These are phyloP conservation scores for Microcos paniculata DNA, from an alignment of 345 rosid species.

Conservation along the genomic window DNA sequence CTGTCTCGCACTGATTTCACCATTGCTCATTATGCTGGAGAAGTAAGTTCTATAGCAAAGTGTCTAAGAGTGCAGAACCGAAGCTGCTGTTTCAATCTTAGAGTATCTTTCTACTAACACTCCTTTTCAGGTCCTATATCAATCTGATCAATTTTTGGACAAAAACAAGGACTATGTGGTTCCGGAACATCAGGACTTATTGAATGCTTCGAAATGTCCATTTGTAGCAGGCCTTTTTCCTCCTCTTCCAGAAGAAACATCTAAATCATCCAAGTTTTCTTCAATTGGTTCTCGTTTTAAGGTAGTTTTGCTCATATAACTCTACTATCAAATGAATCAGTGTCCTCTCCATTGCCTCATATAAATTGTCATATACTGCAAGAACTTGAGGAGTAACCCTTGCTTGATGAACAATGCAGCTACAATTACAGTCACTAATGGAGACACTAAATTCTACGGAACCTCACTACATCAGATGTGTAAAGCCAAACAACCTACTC, in stretches of 20 bases:
- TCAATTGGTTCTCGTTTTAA: conserved; percentile 96
- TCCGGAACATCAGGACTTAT: conserved; percentile 90
- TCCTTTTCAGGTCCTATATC: conserved; percentile 76
- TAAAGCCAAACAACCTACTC: conserved; percentile 89
- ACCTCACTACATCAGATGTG: conserved; percentile 97
- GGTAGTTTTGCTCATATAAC: conserved; percentile 35
- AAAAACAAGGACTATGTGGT: conserved; percentile 97
- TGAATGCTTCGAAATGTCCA: conserved; percentile 72
- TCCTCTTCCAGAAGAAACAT: conserved; percentile 79
- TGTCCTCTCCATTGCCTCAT: not conserved
- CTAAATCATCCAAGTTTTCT: conserved; percentile 90
- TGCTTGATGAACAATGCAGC: conserved; percentile 50
- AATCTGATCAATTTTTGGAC: conserved; percentile 92
- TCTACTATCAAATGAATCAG: not conserved
- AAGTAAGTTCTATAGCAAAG: conserved; percentile 40
- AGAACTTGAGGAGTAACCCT: conserved; percentile 21
- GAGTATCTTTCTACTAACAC: not conserved
- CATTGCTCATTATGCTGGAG: conserved; percentile 94
- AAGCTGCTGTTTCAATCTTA: not conserved
- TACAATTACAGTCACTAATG: conserved; percentile 87
- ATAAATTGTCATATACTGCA: conserved; percentile 10
- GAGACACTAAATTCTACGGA: conserved; percentile 91
- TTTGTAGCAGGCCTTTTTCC: conserved; percentile 95
- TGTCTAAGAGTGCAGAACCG: not conserved
- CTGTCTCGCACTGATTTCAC: conserved; percentile 94